These are phyloP conservation scores for Buxus sempervirens DNA, from an alignment of 164 flowering plant species.

Conservation along the genomic window DNA sequence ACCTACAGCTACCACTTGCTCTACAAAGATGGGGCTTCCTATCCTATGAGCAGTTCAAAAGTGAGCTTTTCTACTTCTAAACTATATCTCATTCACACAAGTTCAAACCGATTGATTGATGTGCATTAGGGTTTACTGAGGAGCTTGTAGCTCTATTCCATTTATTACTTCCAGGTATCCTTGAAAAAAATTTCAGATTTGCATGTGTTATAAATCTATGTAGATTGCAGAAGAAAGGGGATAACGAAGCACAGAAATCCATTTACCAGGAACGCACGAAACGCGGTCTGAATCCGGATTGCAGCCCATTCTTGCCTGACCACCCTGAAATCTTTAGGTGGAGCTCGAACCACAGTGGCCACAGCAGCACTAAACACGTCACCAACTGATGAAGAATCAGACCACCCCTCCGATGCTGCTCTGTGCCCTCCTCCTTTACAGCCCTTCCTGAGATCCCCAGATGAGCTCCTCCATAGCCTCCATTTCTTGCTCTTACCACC, in stretches of 20 bases:
- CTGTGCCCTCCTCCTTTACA: conserved; percentile 28
- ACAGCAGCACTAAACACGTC: conserved; percentile 58
- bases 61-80: no score
- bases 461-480: conserved; percentile 67
- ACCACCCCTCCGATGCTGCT: conserved; percentile 42
- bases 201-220: no score
- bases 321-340: conserved; percentile 62
- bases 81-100: no score
- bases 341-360: conserved; percentile 72
- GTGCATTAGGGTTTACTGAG: no score
- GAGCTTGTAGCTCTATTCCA: no score
- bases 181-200: no score
- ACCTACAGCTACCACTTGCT: no score
- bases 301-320: conserved; percentile 95
- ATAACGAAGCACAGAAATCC: conserved; percentile 6
- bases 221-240: background rate
- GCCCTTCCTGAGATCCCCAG: conserved; percentile 30
- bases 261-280: conserved; percentile 81
- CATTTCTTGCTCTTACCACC: conserved; percentile 45
- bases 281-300: conserved; percentile 82
- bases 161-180: no score
- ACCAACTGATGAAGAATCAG: conserved; percentile 36
- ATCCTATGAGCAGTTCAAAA: no score
- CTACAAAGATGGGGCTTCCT: no score
- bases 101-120: no score